Conservation (phyloP, 108 stramenopile species). For the Fragilariopsis cylindrus region DNA sequence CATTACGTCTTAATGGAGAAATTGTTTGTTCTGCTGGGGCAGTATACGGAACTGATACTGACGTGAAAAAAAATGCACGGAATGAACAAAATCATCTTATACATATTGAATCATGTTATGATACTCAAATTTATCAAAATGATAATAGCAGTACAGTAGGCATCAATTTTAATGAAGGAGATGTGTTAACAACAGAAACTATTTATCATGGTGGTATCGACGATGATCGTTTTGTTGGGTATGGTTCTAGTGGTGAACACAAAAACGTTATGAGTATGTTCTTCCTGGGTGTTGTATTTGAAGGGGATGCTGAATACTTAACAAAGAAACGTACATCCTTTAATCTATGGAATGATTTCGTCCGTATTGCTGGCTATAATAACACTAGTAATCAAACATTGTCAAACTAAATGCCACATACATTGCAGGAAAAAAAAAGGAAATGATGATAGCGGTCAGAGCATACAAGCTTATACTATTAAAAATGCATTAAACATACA, state of each 20-base stretch:
- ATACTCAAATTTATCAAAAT: background rate
- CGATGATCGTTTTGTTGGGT: background rate
- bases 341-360: conserved; percentile 3
- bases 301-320: conserved; percentile 1
- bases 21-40: background rate
- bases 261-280: conserved; percentile 8
- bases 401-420: too few relatives aligned
- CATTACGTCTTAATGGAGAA: background rate
- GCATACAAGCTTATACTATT: too few relatives aligned
- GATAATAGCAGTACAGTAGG: background rate
- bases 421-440: too few relatives aligned
- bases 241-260: background rate
- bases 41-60: background rate
- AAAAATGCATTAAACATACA: too few relatives aligned
- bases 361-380: background rate
- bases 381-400: too few relatives aligned
- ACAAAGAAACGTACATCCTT: background rate
- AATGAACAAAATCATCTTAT: conserved; percentile 7
- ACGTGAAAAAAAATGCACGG: background rate
- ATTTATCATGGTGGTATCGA: background rate
- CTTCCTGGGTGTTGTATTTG: conserved; percentile 5
- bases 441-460: too few relatives aligned
- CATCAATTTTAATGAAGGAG: background rate
- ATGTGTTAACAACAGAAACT: conserved; percentile 3
- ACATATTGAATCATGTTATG: background rate